phyloP scores from a whole-genome alignment of 108 stramenopile genomes.

The Nitzschia sp. region DNA sequence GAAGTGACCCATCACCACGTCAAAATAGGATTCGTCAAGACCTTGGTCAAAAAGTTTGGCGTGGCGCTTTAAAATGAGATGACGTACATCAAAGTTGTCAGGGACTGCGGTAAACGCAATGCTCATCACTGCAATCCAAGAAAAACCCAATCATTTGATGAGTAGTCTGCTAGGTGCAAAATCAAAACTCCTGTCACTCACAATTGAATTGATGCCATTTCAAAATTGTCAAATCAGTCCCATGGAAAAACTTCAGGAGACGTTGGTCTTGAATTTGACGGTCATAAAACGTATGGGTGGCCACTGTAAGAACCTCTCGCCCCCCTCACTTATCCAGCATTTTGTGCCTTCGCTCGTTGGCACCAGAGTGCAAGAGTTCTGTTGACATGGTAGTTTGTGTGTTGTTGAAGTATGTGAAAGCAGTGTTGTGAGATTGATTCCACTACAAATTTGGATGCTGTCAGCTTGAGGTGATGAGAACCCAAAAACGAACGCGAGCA shows the following conservation, averaged over 20 bases:
- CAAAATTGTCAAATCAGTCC: constrained; percentile 30
- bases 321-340: constrained; percentile 48
- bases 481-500: too few species aligned
- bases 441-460: too few species aligned
- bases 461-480: too few species aligned
- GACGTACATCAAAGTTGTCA: constrained; percentile 32
- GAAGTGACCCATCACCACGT: constrained; percentile 25
- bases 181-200: not conserved
- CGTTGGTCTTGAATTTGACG: constrained; percentile 32
- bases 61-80: constrained; percentile 33
- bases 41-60: constrained; percentile 28
- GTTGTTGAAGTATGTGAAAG: too few species aligned
- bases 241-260: constrained; percentile 38
- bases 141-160: not conserved
- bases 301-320: constrained; percentile 18
- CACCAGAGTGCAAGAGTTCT: constrained; percentile 25
- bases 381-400: constrained; percentile 21
- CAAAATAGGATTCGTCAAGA: constrained; percentile 20
- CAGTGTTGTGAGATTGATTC: too few species aligned
- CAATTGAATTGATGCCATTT: constrained; percentile 41
- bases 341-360: constrained; percentile 25
- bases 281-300: constrained; percentile 44
- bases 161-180: not conserved
- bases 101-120: constrained; percentile 46
- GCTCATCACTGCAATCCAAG: constrained; percentile 22